Evolutionary conservation across 1,139 yeast species (phyloP).

Genomic region (Nakaseomyces delphensis): DNA sequence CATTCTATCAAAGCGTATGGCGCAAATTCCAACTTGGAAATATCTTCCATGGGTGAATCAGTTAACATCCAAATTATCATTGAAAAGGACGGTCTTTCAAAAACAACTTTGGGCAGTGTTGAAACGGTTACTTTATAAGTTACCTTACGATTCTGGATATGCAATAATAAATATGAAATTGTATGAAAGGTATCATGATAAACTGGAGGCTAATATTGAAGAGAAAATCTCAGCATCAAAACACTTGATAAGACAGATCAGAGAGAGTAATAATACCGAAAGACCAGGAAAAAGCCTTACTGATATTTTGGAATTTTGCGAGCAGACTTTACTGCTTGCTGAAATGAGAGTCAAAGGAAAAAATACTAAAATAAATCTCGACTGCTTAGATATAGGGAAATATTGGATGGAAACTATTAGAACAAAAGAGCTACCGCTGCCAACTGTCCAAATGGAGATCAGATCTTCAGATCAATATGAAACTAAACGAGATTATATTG

Average conservation of each 20-base stretch:
- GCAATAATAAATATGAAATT: slow-evolving; percentile 50
- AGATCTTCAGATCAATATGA: slow-evolving; percentile 49
- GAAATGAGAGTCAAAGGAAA: slow-evolving; percentile 37
- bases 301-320: slow-evolving; percentile 43
- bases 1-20: slow-evolving; percentile 32
- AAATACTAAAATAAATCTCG: slow-evolving; percentile 32
- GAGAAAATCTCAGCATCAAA: slow-evolving; percentile 1
- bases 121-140: slow-evolving; percentile 43
- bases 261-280: background rate
- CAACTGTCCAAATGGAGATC: slow-evolving; percentile 45
- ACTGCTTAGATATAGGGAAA: slow-evolving; percentile 37
- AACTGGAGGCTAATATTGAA: background rate
- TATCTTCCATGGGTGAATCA: slow-evolving; percentile 80
- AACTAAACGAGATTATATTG: slow-evolving; percentile 51
- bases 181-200: slow-evolving; percentile 31
- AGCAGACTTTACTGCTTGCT: slow-evolving; percentile 46
- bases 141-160: slow-evolving; percentile 75
- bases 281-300: slow-evolving; percentile 19
- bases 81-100: slow-evolving; percentile 48
- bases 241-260: background rate
- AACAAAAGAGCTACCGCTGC: slow-evolving; percentile 48
- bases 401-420: slow-evolving; percentile 53
- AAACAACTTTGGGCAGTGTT: slow-evolving; percentile 43
- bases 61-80: slow-evolving; percentile 59
- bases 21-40: slow-evolving; percentile 46